Percentiles rank a stretch among this genome's conserved stretches.
Conservation (phyloP, 1,284 basidiomycete genomes). For the Sphagnurus paluster region DNA sequence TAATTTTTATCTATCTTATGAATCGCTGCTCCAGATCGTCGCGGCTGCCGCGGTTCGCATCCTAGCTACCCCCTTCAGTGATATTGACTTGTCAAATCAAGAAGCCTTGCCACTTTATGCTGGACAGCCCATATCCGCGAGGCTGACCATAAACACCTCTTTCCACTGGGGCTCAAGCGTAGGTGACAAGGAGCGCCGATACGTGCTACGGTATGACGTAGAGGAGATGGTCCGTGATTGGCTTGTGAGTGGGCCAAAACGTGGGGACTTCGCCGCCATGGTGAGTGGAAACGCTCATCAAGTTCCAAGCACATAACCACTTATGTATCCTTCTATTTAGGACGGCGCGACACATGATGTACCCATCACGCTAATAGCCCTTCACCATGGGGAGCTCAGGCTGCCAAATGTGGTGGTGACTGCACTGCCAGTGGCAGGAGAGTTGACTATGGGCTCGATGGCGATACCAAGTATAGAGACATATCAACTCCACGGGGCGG, state of each 20-base stretch:
- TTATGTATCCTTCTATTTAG: conserved; percentile 32
- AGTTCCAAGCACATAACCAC: neutral
- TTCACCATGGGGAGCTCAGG: conserved; percentile 73
- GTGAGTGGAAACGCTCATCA: conserved; percentile 39
- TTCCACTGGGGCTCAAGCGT: conserved; percentile 69
- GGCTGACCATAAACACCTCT: conserved; percentile 63
- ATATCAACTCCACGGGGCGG: conserved; percentile 75
- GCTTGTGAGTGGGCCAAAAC: conserved; percentile 79
- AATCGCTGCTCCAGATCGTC: conserved; percentile 50
- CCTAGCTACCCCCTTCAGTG: conserved; percentile 36
- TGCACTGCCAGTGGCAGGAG: conserved; percentile 53
- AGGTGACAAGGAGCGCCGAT: conserved; percentile 42
- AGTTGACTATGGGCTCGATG: conserved; percentile 55
- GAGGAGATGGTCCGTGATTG: conserved; percentile 77
- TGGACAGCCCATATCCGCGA: conserved; percentile 73
- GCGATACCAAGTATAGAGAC: conserved; percentile 66
- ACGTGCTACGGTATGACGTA: conserved; percentile 72
- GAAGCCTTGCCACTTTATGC: conserved; percentile 59
- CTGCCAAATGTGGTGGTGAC: conserved; percentile 70
- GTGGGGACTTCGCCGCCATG: conserved; percentile 72
- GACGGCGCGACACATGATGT: conserved; percentile 56
- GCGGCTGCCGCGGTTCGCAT: conserved; percentile 66
- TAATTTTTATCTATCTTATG: neutral
- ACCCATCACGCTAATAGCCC: conserved; percentile 71
- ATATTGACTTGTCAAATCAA: conserved; percentile 28